A percentile compares a stretch with the other conserved stretches of the same genome.
phyloP scores from a whole-genome alignment of 1,139 yeast species.

The Suhomyces choctaworum region DNA sequence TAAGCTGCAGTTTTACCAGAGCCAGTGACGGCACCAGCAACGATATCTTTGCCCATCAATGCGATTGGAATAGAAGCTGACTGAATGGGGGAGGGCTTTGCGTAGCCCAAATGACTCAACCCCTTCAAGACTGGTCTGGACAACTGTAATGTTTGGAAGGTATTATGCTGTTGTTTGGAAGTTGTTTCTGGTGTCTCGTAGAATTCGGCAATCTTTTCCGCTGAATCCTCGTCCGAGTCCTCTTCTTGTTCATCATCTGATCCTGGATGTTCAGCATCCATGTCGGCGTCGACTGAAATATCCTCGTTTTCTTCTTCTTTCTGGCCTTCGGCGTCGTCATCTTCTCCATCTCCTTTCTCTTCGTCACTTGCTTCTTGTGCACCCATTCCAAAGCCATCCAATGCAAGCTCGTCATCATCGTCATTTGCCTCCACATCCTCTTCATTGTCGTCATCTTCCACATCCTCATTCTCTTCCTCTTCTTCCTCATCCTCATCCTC shows the following conservation, averaged over 20 bases:
- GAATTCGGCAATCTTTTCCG: constrained; percentile 70
- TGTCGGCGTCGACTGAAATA: constrained; percentile 24
- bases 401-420: constrained; percentile 27
- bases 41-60: constrained; percentile 86
- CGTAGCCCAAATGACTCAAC: constrained; percentile 73
- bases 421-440: constrained; percentile 26
- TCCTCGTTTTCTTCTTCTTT: constrained; percentile 20
- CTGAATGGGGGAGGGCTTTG: constrained; percentile 91
- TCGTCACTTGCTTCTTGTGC: constrained; percentile 19
- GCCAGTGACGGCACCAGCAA: constrained; percentile 99
- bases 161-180: constrained; percentile 49
- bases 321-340: constrained; percentile 28
- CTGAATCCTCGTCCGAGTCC: constrained; percentile 55
- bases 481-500: constrained; percentile 34
- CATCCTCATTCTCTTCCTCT: constrained; percentile 24
- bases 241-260: constrained; percentile 22
- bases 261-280: constrained; percentile 26
- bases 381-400: constrained; percentile 26
- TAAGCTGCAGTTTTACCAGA: constrained; percentile 99
- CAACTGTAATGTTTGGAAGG: constrained; percentile 75
- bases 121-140: constrained; percentile 92
- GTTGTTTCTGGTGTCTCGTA: constrained; percentile 56
- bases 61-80: constrained; percentile 93
- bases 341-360: constrained; percentile 25
- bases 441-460: constrained; percentile 23